Base-by-base conservation (phyloP, 345 rosid species). In the Nasturtium officinale region DNA sequence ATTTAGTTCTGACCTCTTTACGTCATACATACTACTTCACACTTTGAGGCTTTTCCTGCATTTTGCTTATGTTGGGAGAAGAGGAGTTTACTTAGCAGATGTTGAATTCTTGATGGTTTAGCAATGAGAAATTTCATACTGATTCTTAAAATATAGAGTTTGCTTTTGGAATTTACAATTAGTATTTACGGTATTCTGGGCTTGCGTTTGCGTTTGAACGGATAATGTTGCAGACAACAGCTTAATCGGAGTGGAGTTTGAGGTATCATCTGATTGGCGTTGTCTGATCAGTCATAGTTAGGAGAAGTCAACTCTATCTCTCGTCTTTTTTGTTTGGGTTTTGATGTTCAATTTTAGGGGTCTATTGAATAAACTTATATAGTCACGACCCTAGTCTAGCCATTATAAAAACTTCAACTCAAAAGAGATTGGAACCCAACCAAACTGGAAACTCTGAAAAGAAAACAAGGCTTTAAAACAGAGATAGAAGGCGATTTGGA, bases 201-300 rank as follows among this genome's bases (percentile, higher is more conserved):
- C 8, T 32, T 32, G 40, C 35, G 70, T 45, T 46, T 17, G 42
- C 20, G 32, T 50, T 65, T 21, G n/a, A 67, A 51, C 16, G 32
- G 28, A 35, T 60, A 18, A 25, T 48, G 51, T 15, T 79, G 85
- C 87, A 89, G 89, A 63, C 67, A 62, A 81, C 92, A 37, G 83
- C 93, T 28, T 89, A 93, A 91, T 84, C 87, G 89, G 91, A 86
- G 72, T 82, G 15, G 89, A 89, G 42, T 66, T 82, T 66, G 87
- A 87, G 73, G 74, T 65, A 75, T 87, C 86, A 29, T 80, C 89
- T 2, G 91, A 85, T 20, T 87, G 93, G 91, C 86, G 88, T 35
- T 86, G 60, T 78, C 88, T 82, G 84, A 53, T 37, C 35, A 21
- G 15, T 65, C 12, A 7, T 15, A 42, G 52, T 51, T 21, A 30